Conservation (phyloP, 2,329 filamentous ascomycete species). For the Nemania bipapillata region DNA sequence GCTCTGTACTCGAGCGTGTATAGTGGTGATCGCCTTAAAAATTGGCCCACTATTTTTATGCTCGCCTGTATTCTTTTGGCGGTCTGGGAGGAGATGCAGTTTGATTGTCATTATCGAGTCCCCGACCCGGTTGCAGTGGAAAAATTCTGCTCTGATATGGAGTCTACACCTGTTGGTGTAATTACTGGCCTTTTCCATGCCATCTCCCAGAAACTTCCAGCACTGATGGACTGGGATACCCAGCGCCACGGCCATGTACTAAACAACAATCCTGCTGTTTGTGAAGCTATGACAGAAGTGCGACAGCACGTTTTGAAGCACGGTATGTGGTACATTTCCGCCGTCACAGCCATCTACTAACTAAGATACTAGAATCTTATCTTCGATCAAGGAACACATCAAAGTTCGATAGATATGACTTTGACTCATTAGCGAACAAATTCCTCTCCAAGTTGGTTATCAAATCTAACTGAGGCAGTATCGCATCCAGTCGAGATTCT, state of each 20-base stretch:
- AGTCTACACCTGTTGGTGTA: slow-evolving; percentile 92
- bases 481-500: slow-evolving; percentile 25
- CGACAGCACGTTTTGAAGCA: slow-evolving; percentile 91
- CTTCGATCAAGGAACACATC: slow-evolving; percentile 80
- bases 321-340: slow-evolving; percentile 68
- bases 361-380: slow-evolving; percentile 76
- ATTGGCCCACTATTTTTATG: slow-evolving; percentile 99
- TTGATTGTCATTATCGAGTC: slow-evolving; percentile 95
- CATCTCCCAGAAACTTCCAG: slow-evolving; percentile 94
- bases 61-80: slow-evolving; percentile 90
- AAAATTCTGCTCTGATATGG: slow-evolving; percentile 97
- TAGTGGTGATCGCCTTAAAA: slow-evolving; percentile 95
- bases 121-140: slow-evolving; percentile 84
- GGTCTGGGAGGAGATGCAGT: slow-evolving; percentile 99
- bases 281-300: slow-evolving; percentile 96
- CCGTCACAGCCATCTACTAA: slow-evolving; percentile 54
- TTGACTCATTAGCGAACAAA: slow-evolving; percentile 96
- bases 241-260: slow-evolving; percentile 89
- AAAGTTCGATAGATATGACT: slow-evolving; percentile 90
- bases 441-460: slow-evolving; percentile 97
- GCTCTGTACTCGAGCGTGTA: slow-evolving; percentile 96
- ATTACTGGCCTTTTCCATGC: slow-evolving; percentile 97
- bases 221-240: slow-evolving; percentile 94
- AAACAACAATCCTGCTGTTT: slow-evolving; percentile 90
- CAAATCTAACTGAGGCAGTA: slow-evolving; percentile 75